A percentile compares a stretch with the other conserved stretches of the same genome.
phyloP scores from a whole-genome alignment of 257 asterid genomes.

The Solanum sejunctum region DNA sequence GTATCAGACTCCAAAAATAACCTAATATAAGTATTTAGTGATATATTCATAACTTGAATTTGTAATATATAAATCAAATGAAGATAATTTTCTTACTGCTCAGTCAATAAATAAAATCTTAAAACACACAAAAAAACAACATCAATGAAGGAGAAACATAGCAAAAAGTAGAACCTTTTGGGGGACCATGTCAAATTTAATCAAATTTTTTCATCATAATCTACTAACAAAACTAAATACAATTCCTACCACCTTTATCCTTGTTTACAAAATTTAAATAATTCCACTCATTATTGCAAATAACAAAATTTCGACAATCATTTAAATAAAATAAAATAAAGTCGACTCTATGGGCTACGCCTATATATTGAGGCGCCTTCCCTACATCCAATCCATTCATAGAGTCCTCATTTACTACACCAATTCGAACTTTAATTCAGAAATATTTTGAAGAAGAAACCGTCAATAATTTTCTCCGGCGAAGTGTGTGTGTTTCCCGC shows the following conservation, averaged over 20 bases:
- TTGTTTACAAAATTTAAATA: background rate
- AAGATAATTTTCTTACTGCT: rapidly evolving
- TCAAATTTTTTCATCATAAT: background rate
- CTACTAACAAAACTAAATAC: background rate
- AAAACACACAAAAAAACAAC: background rate
- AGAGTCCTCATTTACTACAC: background rate
- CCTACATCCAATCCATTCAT: background rate
- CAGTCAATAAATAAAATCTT: background rate
- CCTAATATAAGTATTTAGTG: no score
- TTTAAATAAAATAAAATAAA: background rate
- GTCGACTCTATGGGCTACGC: background rate
- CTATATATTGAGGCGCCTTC: background rate
- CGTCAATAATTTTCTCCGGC: background rate
- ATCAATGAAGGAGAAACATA: background rate
- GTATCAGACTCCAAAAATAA: no score
- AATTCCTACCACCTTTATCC: background rate
- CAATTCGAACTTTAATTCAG: background rate
- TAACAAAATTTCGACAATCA: background rate
- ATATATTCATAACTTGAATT: rapidly evolving
- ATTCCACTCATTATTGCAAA: background rate
- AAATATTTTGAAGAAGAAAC: background rate
- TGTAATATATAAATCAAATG: rapidly evolving
- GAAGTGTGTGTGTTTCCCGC: conserved; percentile 7
- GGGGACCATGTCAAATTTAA: background rate
- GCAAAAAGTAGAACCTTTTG: background rate